Conservation (phyloP, 345 rosid species). For the Heritiera littoralis region DNA sequence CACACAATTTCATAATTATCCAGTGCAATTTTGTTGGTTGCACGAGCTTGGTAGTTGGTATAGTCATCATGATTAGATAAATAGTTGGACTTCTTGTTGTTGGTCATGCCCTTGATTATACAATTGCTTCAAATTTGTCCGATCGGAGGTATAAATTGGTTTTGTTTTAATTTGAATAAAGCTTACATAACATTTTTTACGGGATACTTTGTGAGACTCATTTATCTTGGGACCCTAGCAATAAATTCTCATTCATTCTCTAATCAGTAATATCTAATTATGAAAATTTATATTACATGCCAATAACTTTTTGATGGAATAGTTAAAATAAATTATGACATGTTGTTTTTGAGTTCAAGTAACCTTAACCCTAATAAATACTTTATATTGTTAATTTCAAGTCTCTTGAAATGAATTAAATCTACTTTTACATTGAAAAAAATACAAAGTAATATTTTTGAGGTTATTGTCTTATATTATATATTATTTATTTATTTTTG, state of each 20-base stretch:
- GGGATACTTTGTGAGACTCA: not conserved
- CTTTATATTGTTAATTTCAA: too few species aligned
- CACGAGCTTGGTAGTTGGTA: not conserved
- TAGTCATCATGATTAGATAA: not conserved
- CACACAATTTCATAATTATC: not conserved
- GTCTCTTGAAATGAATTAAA: too few species aligned
- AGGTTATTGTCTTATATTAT: too few species aligned
- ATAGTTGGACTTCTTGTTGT: not conserved
- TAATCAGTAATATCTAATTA: too few species aligned
- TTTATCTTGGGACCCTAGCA: not conserved
- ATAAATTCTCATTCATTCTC: not conserved
- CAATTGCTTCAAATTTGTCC: not conserved
- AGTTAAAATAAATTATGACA: too few species aligned
- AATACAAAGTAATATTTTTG: too few species aligned
- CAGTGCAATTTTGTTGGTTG: not conserved
- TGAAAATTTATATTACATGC: too few species aligned
- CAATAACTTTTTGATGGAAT: too few species aligned
- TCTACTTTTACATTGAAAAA: too few species aligned
- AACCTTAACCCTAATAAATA: too few species aligned
- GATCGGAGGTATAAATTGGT: not conserved
- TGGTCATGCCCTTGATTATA: not conserved
- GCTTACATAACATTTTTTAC: not conserved
- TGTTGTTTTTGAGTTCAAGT: too few species aligned
- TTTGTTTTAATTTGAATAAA: not conserved
- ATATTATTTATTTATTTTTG: too few species aligned